Evolutionary conservation across 768 basidiomycete species (phyloP), one percentile per base, ranked within the genome.

Genomic region (Boletellus emodensis): DNA sequence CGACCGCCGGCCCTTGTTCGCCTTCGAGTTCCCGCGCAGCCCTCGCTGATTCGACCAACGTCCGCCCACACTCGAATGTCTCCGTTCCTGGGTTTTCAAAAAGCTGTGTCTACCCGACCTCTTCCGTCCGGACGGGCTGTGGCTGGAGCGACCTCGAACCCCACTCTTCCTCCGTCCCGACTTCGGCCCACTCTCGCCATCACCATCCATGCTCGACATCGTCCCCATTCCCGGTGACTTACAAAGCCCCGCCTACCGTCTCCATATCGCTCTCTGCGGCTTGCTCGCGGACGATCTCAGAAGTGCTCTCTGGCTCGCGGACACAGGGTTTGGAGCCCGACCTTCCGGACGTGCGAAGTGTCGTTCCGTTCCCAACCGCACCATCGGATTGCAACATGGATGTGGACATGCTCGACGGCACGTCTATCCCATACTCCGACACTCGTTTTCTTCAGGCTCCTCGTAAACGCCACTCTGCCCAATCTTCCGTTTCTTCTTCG

Each of bases 231-330:
- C 49, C 40, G 0, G 52, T 59, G 37, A 48, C 63, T n/a, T 54
- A 40, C 49, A 74, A 74, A 46, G 71, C 71, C 10, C 63, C 64
- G 4, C 70, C 72, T 6, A 74, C 72, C 1, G 66, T 74, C 22
- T 73, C 67, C 6, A 59, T 74, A 40, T 73, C 70, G 0, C 55
- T 74, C 40, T 69, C 72, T 40, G 71, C 66, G 20, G 64, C 62
- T 34, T 58, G 64, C 18, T 66, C 65, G 43, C 68, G 58, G 44
- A 56, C 33, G 12, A 36, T 46, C 3, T 46, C 48, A 7, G 38
- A 48, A 10, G 39, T 10, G 6, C 15, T 10, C 13, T 30, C 43
- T 42, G 38, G 52, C 11, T 38, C 57, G 26, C 44, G 39, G 43
- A 18, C 10, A 12, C 53, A 52, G 33, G 52, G 51, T 46, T 32